phyloP scores from a whole-genome alignment of 2,329 filamentous ascomycete species.

The Teratosphaeria gauchensis region DNA sequence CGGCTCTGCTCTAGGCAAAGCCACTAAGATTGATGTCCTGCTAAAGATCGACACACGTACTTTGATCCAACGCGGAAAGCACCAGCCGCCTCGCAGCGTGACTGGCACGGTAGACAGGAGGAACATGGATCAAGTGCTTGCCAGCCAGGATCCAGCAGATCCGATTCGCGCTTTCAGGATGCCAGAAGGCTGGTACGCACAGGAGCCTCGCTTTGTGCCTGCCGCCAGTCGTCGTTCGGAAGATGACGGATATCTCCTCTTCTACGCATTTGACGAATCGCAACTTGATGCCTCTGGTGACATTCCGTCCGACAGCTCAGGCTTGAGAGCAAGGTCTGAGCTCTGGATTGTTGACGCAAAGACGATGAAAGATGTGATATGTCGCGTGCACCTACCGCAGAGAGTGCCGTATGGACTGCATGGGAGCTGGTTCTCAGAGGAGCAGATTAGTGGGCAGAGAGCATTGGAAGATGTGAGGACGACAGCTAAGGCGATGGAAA shows the following conservation, averaged over 20 bases:
- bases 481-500: slow-evolving; percentile 14
- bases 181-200: slow-evolving; percentile 52
- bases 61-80: slow-evolving; percentile 46
- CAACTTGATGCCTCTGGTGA: slow-evolving; percentile 28
- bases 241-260: slow-evolving; percentile 58
- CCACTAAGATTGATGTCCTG: slow-evolving; percentile 56
- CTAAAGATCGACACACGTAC: slow-evolving; percentile 50
- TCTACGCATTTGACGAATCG: slow-evolving; percentile 60
- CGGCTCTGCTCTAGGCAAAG: slow-evolving; percentile 51
- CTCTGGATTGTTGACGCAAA: slow-evolving; percentile 60
- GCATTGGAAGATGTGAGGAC: slow-evolving; percentile 25
- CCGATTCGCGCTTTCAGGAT: slow-evolving; percentile 54
- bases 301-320: slow-evolving; percentile 28
- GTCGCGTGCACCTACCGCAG: slow-evolving; percentile 51
- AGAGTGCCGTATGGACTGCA: slow-evolving; percentile 62
- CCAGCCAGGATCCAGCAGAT: slow-evolving; percentile 27
- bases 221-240: slow-evolving; percentile 33
- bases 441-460: slow-evolving; percentile 43
- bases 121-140: slow-evolving; percentile 43
- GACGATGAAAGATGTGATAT: slow-evolving; percentile 52
- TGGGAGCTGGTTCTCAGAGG: slow-evolving; percentile 50
- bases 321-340: slow-evolving; percentile 43
- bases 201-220: slow-evolving; percentile 58
- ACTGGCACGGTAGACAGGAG: slow-evolving; percentile 55
- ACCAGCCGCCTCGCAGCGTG: slow-evolving; percentile 28